Evolutionary conservation across 495 filamentous ascomycete genomes (phyloP).

Genomic region (Margaritispora aquatica): DNA sequence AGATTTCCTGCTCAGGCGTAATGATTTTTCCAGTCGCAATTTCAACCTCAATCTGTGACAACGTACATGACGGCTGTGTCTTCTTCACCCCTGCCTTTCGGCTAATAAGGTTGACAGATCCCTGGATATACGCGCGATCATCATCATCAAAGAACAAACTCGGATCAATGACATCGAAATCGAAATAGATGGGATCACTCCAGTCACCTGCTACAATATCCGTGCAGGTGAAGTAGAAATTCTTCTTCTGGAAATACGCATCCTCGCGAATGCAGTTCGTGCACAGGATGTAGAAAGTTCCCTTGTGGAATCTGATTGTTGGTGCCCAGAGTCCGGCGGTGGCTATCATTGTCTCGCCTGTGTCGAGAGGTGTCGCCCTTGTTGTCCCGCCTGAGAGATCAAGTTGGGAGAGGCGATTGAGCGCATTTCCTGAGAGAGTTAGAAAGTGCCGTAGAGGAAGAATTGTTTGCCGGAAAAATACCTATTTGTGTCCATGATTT

Average conservation of each 20-base stretch:
- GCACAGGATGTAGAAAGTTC: slow-evolving; percentile 32
- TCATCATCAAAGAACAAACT: slow-evolving; percentile 47
- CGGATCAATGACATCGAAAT: slow-evolving; percentile 25
- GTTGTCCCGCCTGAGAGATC: background rate
- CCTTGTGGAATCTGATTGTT: slow-evolving; percentile 35
- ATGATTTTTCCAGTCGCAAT: slow-evolving; percentile 36
- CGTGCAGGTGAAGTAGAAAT: slow-evolving; percentile 15
- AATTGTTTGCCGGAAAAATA: slow-evolving; percentile 31
- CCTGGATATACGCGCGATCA: slow-evolving; percentile 41
- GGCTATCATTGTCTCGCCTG: slow-evolving; percentile 35
- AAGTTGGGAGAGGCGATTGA: slow-evolving; percentile 32
- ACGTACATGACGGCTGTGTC: slow-evolving; percentile 33
- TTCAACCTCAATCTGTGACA: slow-evolving; percentile 36
- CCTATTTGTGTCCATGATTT: slow-evolving; percentile 43
- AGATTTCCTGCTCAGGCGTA: slow-evolving; percentile 43
- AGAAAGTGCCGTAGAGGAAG: slow-evolving; percentile 43
- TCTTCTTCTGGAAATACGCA: slow-evolving; percentile 19
- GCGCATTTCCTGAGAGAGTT: slow-evolving; percentile 39
- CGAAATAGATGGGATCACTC: slow-evolving; percentile 28
- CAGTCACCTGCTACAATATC: slow-evolving; percentile 21
- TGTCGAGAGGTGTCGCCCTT: slow-evolving; percentile 2
- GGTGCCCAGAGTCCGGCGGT: slow-evolving; percentile 41
- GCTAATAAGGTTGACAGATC: slow-evolving; percentile 35
- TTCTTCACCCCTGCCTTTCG: slow-evolving; percentile 44
- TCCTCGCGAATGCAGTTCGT: slow-evolving; percentile 46